phyloP scores from a whole-genome alignment of 2,329 filamentous ascomycete species.

The Phaeoacremonium minimum region DNA sequence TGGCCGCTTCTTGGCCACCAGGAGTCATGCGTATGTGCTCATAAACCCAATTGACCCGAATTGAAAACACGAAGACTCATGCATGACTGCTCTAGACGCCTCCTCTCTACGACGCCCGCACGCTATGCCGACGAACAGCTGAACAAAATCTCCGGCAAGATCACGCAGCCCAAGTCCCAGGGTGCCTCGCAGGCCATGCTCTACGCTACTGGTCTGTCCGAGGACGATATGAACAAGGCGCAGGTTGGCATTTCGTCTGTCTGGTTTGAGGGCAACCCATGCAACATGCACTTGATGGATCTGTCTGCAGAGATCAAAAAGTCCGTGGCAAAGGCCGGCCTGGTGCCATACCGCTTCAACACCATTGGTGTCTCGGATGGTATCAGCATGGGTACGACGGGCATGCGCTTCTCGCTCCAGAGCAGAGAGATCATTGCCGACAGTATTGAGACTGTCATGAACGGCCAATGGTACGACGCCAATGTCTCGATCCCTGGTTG shows the following conservation, averaged over 20 bases:
- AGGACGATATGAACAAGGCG: constrained; percentile 89
- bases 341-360: constrained; percentile 97
- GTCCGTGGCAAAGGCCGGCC: constrained; percentile 62
- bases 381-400: constrained; percentile 96
- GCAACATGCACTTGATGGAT: constrained; percentile 97
- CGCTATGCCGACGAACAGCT: constrained; percentile 50
- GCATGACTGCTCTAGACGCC: constrained; percentile 37
- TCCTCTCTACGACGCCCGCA: constrained; percentile 45
- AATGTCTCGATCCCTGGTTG: constrained; percentile 96
- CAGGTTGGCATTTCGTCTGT: constrained; percentile 98
- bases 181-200: constrained; percentile 99
- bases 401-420: constrained; percentile 94
- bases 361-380: constrained; percentile 96
- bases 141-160: constrained; percentile 78
- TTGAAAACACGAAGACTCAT: no score
- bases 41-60: neutral
- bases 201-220: constrained; percentile 85
- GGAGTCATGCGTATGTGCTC: constrained; percentile 14
- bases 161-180: constrained; percentile 97
- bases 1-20: constrained; percentile 6
- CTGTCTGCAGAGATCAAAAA: constrained; percentile 71
- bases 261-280: constrained; percentile 97
- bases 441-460: constrained; percentile 98
- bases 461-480: constrained; percentile 96
- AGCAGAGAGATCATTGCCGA: constrained; percentile 96